Base-by-base conservation (phyloP, 257 asterid genomes). In the Solanum lignicaule region DNA sequence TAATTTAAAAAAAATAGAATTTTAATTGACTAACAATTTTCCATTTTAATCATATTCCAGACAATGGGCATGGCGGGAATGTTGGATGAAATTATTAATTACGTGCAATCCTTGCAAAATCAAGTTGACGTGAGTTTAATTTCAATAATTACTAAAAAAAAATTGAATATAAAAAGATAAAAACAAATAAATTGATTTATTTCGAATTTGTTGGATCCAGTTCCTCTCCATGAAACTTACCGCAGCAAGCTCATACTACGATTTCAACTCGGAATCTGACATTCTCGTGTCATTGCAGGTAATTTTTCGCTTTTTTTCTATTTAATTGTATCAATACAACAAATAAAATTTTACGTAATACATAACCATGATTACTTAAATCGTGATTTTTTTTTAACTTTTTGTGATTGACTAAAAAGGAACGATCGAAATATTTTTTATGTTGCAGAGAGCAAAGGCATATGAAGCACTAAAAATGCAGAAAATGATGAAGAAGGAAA, bases 31-130 rank as follows among this genome's bases (percentile, higher is more conserved):
- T 41, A 12, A 31, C 4, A 33, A 12, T 13, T 31, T 29, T 21
- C 52, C 9, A 25, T 38, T 83, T 33, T 15, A 52, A 75, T 84
- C 16, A 62, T 87, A 89, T 92, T 88, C 87, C 98, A 96, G 99
- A 92, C 95, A 8, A 95, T 95, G 99, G 99, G 99, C 38, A 96
- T 96, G 99, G 96, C 99, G 23, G 94, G 94, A 9, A 96, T 96
- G 99, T 90, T 96, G 93, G 99, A 96, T 88, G 98, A 96, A 91
- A 96, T 94, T 29, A 96, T 95, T 89, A 96, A 92, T 86, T 96
- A 96, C 83, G 98, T 96, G 38, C 98, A 94, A 43, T 96, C 98
- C 12, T 93, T 96, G 90, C 99, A 96, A 89, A 96, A 91, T 88
- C 99, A 96, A 91, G 98, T 96, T 9, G 99, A 96, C 96, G 99